These are phyloP conservation scores for Plasmodium yoelii DNA, from an alignment of 169 alveolate genomes.

Conservation along the genomic window DNA sequence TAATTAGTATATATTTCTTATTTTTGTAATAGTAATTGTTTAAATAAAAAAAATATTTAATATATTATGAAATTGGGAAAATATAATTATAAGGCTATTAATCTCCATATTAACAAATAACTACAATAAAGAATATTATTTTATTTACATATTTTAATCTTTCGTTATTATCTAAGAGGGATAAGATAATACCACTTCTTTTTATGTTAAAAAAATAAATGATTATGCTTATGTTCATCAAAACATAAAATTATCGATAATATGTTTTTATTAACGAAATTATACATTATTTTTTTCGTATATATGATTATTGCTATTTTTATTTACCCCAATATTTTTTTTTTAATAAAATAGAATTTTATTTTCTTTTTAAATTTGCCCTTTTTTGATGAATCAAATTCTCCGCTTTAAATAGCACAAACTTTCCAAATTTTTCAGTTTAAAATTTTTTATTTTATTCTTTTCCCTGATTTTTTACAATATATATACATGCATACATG, in stretches of 20 bases:
- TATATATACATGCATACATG: too few relatives aligned
- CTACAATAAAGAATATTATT: conserved; percentile 22
- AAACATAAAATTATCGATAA: background rate
- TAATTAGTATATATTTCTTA: too few relatives aligned
- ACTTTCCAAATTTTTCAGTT: too few relatives aligned
- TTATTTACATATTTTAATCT: conserved; percentile 29
- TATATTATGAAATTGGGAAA: conserved; percentile 34
- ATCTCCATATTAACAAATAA: conserved; percentile 11
- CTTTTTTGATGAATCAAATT: too few relatives aligned
- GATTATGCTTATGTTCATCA: background rate
- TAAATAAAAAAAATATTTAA: background rate
- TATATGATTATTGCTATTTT: background rate
- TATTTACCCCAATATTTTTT: background rate
- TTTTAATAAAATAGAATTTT: background rate
- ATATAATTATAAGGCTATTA: conserved; percentile 11
- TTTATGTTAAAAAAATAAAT: background rate
- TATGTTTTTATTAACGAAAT: background rate
- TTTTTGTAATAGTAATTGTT: too few relatives aligned
- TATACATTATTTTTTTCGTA: background rate
- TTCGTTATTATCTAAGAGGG: conserved; percentile 11
- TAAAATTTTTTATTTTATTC: too few relatives aligned
- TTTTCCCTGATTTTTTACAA: too few relatives aligned
- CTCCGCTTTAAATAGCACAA: too few relatives aligned
- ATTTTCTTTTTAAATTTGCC: background rate
- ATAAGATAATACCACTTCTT: conserved; percentile 10